A percentile compares a stretch with the other conserved stretches of the same genome.
Evolutionary conservation across 2,329 filamentous ascomycete species (phyloP).

Genomic region (Camptophora hylomeconis): DNA sequence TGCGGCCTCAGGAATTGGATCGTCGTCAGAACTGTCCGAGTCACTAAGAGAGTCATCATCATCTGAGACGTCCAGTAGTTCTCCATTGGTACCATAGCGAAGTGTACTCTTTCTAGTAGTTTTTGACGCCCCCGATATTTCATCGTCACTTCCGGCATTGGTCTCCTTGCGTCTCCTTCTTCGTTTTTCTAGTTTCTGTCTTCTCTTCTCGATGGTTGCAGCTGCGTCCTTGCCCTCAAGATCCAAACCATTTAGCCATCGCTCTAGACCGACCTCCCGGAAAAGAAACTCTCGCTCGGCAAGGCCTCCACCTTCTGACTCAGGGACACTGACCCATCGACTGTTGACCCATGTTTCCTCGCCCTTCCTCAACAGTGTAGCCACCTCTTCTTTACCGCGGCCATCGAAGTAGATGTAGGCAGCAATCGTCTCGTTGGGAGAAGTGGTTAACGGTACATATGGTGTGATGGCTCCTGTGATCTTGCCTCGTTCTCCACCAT

Average conservation of each 20-base stretch:
- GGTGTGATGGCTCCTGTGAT: constrained; percentile 53
- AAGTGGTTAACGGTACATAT: constrained; percentile 85
- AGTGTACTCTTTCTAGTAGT: constrained; percentile 43
- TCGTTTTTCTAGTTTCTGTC: constrained; percentile 66
- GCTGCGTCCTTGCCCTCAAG: constrained; percentile 73
- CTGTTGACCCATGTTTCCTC: constrained; percentile 99
- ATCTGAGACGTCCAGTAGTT: constrained; percentile 58
- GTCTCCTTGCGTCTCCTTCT: constrained; percentile 58
- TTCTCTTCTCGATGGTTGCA: constrained; percentile 56
- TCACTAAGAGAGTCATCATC: constrained; percentile 56
- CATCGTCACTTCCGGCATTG: constrained; percentile 33
- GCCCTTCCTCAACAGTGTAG: constrained; percentile 76
- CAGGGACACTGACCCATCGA: constrained; percentile 88
- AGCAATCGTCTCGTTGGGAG: constrained; percentile 90
- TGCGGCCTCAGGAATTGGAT: constrained; percentile 76
- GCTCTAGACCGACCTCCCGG: constrained; percentile 86
- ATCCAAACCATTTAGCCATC: constrained; percentile 93
- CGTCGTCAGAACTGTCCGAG: constrained; percentile 54
- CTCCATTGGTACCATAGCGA: constrained; percentile 66
- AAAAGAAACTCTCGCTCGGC: constrained; percentile 96
- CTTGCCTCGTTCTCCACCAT: constrained; percentile 37
- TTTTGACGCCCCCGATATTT: constrained; percentile 18
- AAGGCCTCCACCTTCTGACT: constrained; percentile 80
- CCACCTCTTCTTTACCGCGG: constrained; percentile 87
- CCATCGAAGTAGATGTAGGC: constrained; percentile 99